phyloP scores from a whole-genome alignment of 805 yeast genomes.

The Kodamaea laetipori region DNA sequence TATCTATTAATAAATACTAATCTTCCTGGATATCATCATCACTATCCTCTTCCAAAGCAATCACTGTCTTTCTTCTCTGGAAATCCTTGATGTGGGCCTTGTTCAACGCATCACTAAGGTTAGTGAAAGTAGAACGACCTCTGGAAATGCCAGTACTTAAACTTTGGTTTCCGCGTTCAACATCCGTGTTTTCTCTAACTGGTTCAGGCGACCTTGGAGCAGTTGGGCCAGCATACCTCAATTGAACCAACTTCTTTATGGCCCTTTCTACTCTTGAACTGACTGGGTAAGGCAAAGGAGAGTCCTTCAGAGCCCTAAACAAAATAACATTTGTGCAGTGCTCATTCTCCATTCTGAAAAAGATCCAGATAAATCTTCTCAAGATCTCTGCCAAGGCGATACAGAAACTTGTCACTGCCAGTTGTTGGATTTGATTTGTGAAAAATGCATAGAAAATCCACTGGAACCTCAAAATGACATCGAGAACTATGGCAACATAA shows the following conservation, averaged over 20 bases:
- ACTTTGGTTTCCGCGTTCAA: slow-evolving; percentile 14
- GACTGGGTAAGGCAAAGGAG: slow-evolving; percentile 77
- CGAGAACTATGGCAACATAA: slow-evolving; percentile 71
- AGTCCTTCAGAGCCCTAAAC: slow-evolving; percentile 84
- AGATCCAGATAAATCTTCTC: slow-evolving; percentile 86
- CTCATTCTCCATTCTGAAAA: slow-evolving; percentile 94
- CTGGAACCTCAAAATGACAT: slow-evolving; percentile 77
- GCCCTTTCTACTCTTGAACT: slow-evolving; percentile 36
- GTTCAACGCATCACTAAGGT: slow-evolving; percentile 57
- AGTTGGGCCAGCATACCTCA: slow-evolving; percentile 24
- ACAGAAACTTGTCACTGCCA: slow-evolving; percentile 81
- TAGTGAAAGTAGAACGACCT: slow-evolving; percentile 39
- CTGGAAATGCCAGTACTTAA: slow-evolving; percentile 17
- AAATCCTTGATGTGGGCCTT: slow-evolving; percentile 85
- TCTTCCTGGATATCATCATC: slow-evolving; percentile 27
- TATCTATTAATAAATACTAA: neutral
- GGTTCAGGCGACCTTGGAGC: neutral
- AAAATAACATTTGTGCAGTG: slow-evolving; percentile 87
- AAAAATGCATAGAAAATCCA: slow-evolving; percentile 91
- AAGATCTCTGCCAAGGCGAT: slow-evolving; percentile 81
- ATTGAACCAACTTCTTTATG: slow-evolving; percentile 37
- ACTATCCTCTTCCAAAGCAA: slow-evolving; percentile 30
- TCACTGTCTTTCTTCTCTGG: slow-evolving; percentile 57
- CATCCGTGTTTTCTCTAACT: slow-evolving; percentile 11
- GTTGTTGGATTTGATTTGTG: slow-evolving; percentile 76